These are phyloP conservation scores for Leccinum variicolor DNA, from an alignment of 768 basidiomycete species.

Conservation along the genomic window DNA sequence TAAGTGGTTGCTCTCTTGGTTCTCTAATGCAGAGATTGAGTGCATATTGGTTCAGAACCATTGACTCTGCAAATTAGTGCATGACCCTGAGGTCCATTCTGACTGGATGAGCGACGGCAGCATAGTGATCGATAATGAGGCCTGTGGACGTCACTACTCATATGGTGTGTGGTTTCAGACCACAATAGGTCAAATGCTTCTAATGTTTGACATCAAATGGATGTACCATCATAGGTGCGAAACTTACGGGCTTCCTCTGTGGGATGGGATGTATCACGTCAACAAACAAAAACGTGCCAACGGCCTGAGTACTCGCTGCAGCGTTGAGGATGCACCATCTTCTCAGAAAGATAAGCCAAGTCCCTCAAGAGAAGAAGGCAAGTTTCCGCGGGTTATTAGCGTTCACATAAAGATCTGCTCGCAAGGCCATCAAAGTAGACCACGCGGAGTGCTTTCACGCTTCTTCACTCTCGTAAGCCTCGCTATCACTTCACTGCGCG, in stretches of 20 bases:
- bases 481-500: conserved; percentile 5
- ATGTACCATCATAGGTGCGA: not conserved
- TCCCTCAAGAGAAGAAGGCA: conserved; percentile 7
- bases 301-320: not conserved
- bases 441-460: conserved; percentile 4
- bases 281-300: not conserved
- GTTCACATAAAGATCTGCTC: conserved; percentile 2
- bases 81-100: conserved; percentile 10
- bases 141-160: not conserved
- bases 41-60: conserved; percentile 2
- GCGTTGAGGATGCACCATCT: conserved; percentile 3
- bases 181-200: not conserved
- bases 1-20: conserved; percentile 5
- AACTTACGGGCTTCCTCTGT: not conserved
- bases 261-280: conserved; percentile 12
- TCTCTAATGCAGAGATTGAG: conserved; percentile 12
- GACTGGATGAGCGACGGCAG: not conserved
- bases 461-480: conserved; percentile 13
- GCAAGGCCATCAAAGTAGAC: not conserved
- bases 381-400: conserved; percentile 12
- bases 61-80: not conserved
- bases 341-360: conserved; percentile 14
- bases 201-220: not conserved
- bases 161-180: not conserved
- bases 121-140: conserved; percentile 2